Evolutionary conservation across 257 asterid genomes (phyloP), one percentile per base, ranked within the genome.

Genomic region (Gentiana dahurica): DNA sequence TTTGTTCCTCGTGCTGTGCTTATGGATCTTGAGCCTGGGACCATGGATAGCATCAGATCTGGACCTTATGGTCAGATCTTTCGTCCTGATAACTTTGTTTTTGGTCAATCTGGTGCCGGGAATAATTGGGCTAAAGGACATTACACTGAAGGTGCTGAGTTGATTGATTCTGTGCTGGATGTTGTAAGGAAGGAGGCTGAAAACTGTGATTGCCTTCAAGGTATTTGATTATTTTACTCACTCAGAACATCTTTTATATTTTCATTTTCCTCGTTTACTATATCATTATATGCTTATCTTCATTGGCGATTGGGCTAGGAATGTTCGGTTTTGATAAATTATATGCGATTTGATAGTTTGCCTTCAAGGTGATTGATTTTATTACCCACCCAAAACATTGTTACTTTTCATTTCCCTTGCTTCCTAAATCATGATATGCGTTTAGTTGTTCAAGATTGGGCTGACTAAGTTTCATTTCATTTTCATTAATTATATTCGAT

Each of bases 51-150:
- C 36, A 52, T 77, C 12, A 64, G 80, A 54, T 73, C 83, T 44
- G 82, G 82, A 15, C 60, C 75, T 34, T 66, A 61, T 32, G 82
- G 82, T 0, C 79, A 73, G 79, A 73, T 77, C 49, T 73, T 77
- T 50, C 70, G 82, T 12, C 82, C 82, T 0, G 82, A 77, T 61
- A 77, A 73, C 74, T 76, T 76, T 15, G 82, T 76, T 3, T 76
- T 76, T 32, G 82, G 82, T 0, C 82, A 73, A 50, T 69, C 76
- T 34, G 82, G 79, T 1, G 79, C 79, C 3, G 82, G 82, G 32
- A 73, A 76, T 51, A 73, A 76, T 61, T 76, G 79, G 82, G 82
- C 82, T 2, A 76, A 73, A 36, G 82, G 79, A 10, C 82, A 77
- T 62, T 77, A 77, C 44, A 77, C 83, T 0, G 79, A 77, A 58